Evolutionary conservation across 192 early-diverging fungal species (phyloP), one percentile per base, ranked within the genome.

Genomic region (Obelidium mucronatum): DNA sequence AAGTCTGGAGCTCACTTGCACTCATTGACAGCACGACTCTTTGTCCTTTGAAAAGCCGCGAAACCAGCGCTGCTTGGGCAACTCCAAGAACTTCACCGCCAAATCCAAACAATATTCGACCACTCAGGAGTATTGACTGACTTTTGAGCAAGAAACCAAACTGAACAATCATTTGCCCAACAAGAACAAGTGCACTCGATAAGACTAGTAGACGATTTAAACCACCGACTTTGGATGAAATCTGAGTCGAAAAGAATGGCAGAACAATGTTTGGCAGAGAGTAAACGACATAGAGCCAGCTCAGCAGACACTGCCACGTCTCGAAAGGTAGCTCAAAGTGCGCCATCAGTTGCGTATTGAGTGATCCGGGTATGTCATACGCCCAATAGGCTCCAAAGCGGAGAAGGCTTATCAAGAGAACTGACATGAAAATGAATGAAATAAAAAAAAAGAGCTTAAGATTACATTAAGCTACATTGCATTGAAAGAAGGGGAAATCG

Each of bases 231-330:
- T 11, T 51, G 8, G 59, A 13, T 30, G 26, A 53, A 37, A 53
- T 53, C 48, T 15, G 48, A n/a, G n/a, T n/a, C n/a, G n/a, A 83
- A 15, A 90, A 36, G 67, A 90, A 80, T 6, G 91, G 91, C 11
- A 90, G 67, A 67, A 92, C 78, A 51, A 90, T 84, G 80, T 92
- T 92, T 33, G 91, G 88, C 28, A 90, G 72, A 1, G 89, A 86
- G 71, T 90, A 92, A 26, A 85, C 76, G 1, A 83, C 78, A 53
- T 88, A 90, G 33, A 90, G 79, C 44, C 87, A 74, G 39, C 88
- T 84, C 56, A 89, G 75, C n/a, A 87, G 79, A 69, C 81, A 88
- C 79, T 89, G 84, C 66, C 66, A 67, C 24, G 40, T 44, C 24
- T 17, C 22, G 44, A 35, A 55, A 26, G 26, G 40, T 8, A 75